A percentile compares a stretch with the other conserved stretches of the same genome.
Evolutionary conservation across 176 grass and related monocot genomes (phyloP).

Genomic region (Chrysopogon serrulatus): DNA sequence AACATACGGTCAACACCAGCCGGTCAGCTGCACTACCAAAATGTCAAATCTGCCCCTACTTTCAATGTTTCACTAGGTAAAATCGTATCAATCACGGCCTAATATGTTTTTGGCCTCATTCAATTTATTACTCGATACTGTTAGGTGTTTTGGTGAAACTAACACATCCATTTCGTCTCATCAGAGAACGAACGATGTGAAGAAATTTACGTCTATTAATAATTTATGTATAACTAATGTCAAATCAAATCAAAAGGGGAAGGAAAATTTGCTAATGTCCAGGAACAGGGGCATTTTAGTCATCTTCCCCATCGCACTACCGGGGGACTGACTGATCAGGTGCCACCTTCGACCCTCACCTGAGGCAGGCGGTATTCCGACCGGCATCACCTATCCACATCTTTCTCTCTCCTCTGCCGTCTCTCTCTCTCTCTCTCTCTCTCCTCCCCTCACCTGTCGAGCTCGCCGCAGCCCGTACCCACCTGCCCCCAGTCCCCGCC

Average conservation of each 20-base stretch:
- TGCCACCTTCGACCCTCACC: slow-evolving; percentile 26
- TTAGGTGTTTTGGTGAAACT: no score
- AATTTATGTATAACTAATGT: no score
- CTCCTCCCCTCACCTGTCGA: not conserved
- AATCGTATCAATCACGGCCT: no score
- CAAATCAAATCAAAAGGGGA: not conserved
- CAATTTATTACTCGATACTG: no score
- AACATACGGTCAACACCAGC: not conserved
- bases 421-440: not conserved
- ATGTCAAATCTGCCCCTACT: not conserved
- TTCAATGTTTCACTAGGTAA: no score
- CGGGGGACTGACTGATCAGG: not conserved
- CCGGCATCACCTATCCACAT: slow-evolving; percentile 21
- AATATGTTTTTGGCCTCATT: no score
- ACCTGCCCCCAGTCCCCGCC: not conserved
- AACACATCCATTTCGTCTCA: no score
- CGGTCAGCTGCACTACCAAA: not conserved
- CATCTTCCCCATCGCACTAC: not conserved
- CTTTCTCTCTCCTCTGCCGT: not conserved
- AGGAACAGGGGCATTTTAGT: slow-evolving; percentile 18
- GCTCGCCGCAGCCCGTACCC: slow-evolving; percentile 3
- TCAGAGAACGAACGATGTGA: no score
- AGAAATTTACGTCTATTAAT: no score
- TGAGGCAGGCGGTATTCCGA: slow-evolving; percentile 71
- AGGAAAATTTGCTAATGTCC: no score